A percentile compares a stretch with the other conserved stretches of the same genome.
Evolutionary conservation across 306 rosid genomes (phyloP).

Genomic region (Rubus idaeus): DNA sequence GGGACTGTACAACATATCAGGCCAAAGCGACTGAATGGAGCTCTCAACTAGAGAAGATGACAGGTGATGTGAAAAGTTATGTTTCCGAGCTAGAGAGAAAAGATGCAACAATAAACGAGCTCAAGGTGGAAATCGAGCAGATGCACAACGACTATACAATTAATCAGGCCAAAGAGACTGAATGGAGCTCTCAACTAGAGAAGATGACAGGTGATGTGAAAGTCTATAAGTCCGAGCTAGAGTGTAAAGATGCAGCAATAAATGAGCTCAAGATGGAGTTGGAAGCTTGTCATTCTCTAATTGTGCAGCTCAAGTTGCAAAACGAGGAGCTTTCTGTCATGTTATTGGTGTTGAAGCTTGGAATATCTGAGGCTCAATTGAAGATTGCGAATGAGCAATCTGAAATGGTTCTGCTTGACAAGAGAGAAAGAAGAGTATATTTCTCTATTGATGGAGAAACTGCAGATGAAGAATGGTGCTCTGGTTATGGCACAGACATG

Average conservation of each 20-base stretch:
- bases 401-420: constrained; percentile 38
- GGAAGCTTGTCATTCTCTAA: constrained; percentile 45
- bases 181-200: constrained; percentile 42
- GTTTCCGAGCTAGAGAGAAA: constrained; percentile 16
- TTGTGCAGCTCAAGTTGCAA: constrained; percentile 56
- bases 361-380: constrained; percentile 59
- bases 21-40: constrained; percentile 59
- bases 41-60: background rate
- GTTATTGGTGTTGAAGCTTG: constrained; percentile 59
- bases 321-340: constrained; percentile 67
- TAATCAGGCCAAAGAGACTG: constrained; percentile 57
- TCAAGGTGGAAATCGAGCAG: constrained; percentile 46
- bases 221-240: background rate
- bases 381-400: constrained; percentile 38
- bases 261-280: constrained; percentile 37
- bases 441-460: constrained; percentile 47
- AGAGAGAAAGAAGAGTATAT: constrained; percentile 43
- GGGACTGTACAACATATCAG: constrained; percentile 38
- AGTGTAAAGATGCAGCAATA: constrained; percentile 14
- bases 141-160: constrained; percentile 45
- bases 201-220: constrained; percentile 24
- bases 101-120: constrained; percentile 41
- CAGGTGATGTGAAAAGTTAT: background rate
- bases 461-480: constrained; percentile 60
- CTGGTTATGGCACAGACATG: constrained; percentile 32